These are phyloP conservation scores for Vaucheria bursata DNA, from an alignment of 352 stramenopile species.

Conservation along the genomic window DNA sequence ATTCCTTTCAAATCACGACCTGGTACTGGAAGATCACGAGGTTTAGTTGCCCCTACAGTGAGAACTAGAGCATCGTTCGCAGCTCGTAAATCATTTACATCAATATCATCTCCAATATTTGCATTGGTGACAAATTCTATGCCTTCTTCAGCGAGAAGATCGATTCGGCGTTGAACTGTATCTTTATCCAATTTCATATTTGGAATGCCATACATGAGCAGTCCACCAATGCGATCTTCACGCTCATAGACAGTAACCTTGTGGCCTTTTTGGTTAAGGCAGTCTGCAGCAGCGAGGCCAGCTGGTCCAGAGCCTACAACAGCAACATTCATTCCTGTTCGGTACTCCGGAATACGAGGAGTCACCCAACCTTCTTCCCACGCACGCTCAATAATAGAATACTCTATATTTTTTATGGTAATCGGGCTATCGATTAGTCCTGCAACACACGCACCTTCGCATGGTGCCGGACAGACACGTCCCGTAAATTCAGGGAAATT, in stretches of 20 bases:
- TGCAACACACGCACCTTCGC: slow-evolving; percentile 86
- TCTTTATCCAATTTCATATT: slow-evolving; percentile 99
- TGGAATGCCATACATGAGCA: slow-evolving; percentile 96
- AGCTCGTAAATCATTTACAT: slow-evolving; percentile 64
- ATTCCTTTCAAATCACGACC: slow-evolving; percentile 77
- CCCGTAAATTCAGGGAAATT: slow-evolving; percentile 98
- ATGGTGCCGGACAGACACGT: slow-evolving; percentile 89
- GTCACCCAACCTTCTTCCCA: slow-evolving; percentile 87
- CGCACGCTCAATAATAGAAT: slow-evolving; percentile 91
- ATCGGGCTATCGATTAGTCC: slow-evolving; percentile 88
- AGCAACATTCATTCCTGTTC: slow-evolving; percentile 86
- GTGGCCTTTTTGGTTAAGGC: slow-evolving; percentile 95
- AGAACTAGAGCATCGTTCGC: slow-evolving; percentile 85
- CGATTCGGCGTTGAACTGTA: slow-evolving; percentile 82
- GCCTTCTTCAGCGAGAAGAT: slow-evolving; percentile 85
- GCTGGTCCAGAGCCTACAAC: slow-evolving; percentile 84
- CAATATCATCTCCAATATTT: slow-evolving; percentile 66
- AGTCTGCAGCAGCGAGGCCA: slow-evolving; percentile 79
- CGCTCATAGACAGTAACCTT: slow-evolving; percentile 90
- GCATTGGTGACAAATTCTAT: slow-evolving; percentile 94
- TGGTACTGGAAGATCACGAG: slow-evolving; percentile 76
- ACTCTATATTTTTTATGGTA: slow-evolving; percentile 98
- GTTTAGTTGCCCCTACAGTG: slow-evolving; percentile 84
- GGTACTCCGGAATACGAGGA: slow-evolving; percentile 73
- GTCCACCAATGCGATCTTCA: slow-evolving; percentile 83